Base-by-base conservation (phyloP, 805 yeast species). In the Henningerozyma blattae region DNA sequence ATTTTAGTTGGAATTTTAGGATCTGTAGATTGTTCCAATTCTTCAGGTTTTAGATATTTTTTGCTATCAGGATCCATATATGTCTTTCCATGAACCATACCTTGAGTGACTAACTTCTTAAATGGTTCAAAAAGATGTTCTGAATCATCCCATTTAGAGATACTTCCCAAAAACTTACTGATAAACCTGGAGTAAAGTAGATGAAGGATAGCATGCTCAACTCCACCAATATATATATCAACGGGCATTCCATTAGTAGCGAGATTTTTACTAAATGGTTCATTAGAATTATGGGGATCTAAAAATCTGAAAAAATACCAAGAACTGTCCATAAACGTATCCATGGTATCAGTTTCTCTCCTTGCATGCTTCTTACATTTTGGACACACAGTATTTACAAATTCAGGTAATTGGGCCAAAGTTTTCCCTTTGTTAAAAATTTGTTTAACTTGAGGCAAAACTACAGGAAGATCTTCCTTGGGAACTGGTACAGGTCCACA, bases 321-420 rank as follows among this genome's bases (percentile, higher is more conserved):
- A 3, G 96, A 86, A 14, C 94, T 82, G 58, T 91, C 98, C 75
- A 91, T 89, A 50, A 91, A 91, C 0, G 98, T 91, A 52, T 91
- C 98, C 98, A 91, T 89, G 0, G 98, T 91, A 50, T 91, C 98
- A 0, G 97, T 84, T 43, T 91, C 98, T 47, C 98, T 69, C 36
- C 70, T 74, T 0, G 95, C 94, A 1, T 64, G 62, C 6, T 54
- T 46, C 3, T 76, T 75, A 61, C 98, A 91, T 0, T 70, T 66
- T 5, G 98, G 98, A 54, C 98, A 91, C 20, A 62, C 54, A 1
- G 80, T 72, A 39, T 82, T 65, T 7, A 76, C 75, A 64, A 85
- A 89, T 15, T 75, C 79, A 0, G 69, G 69, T 33, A 77, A 62
- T 16, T 71, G 66, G 2, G 75, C 73, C 29, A 89, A 61, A 7